Evolutionary conservation across 176 grass and related monocot species (phyloP).

Genomic region (Urochloa ruziziensis): DNA sequence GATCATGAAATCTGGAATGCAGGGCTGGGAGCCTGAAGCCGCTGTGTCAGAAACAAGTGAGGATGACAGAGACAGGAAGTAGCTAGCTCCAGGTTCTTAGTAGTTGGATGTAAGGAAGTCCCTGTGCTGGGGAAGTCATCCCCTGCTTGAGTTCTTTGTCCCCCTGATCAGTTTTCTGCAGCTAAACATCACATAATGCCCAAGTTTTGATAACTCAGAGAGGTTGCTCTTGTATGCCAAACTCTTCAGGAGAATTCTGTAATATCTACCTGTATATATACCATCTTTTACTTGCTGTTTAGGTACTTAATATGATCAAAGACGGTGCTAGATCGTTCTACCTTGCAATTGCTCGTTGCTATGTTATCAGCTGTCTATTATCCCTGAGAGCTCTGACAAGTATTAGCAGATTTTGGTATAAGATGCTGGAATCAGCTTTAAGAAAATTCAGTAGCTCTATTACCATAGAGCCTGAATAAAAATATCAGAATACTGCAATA

Average conservation of each 20-base stretch:
- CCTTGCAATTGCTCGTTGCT: too few species aligned
- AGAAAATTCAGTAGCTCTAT: background rate
- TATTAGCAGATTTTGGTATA: background rate
- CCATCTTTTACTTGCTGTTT: slow-evolving; percentile 15
- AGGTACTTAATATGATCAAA: background rate
- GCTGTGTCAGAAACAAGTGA: slow-evolving; percentile 35
- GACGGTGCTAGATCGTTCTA: background rate
- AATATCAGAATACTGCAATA: background rate
- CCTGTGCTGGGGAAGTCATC: background rate
- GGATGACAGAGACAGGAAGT: slow-evolving; percentile 36
- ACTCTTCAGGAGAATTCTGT: background rate
- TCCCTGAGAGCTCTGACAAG: background rate
- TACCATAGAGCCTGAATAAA: background rate
- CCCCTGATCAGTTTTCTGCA: slow-evolving; percentile 21
- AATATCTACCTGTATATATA: slow-evolving; percentile 37
- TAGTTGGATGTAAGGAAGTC: slow-evolving; percentile 1
- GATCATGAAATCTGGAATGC: slow-evolving; percentile 37
- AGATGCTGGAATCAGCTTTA: background rate
- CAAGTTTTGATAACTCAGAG: background rate
- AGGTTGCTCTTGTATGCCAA: slow-evolving; percentile 12
- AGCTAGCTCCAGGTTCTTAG: slow-evolving; percentile 3
- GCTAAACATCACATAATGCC: background rate
- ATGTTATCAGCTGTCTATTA: background rate
- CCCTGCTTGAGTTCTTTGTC: slow-evolving; percentile 9
- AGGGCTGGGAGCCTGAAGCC: slow-evolving; percentile 3